A percentile compares a stretch with the other conserved stretches of the same genome.
Conservation (phyloP, 176 grass and related monocot genomes). For the Secale cereale region DNA sequence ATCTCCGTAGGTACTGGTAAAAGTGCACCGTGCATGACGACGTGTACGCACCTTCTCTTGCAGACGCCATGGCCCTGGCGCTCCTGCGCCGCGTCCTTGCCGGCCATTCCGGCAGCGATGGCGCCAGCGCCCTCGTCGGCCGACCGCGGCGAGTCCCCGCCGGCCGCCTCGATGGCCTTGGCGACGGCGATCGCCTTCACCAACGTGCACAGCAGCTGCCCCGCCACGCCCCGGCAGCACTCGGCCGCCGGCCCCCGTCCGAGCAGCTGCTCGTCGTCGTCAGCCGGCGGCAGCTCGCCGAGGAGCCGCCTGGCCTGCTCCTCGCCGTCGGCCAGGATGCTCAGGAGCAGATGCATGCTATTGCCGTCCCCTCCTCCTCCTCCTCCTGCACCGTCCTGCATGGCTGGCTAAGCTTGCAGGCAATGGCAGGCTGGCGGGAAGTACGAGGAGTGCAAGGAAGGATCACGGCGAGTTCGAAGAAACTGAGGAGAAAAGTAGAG, state of each 20-base stretch:
- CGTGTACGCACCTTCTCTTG: constrained; percentile 55
- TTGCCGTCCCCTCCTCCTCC: constrained; percentile 10
- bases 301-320: constrained; percentile 48
- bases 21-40: too few relatives aligned
- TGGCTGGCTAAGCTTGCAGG: neutral
- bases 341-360: constrained; percentile 33
- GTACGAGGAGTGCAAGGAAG: neutral
- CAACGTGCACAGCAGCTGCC: constrained; percentile 37
- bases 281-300: neutral
- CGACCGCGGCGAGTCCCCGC: constrained; percentile 56
- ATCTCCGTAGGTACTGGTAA: too few relatives aligned
- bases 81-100: constrained; percentile 16
- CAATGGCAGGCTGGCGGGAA: neutral
- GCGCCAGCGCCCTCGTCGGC: constrained; percentile 44
- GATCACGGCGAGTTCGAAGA: neutral
- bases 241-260: too few relatives aligned
- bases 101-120: constrained; percentile 11
- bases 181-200: constrained; percentile 36
- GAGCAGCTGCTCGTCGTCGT: neutral
- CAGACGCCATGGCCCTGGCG: constrained; percentile 16
- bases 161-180: constrained; percentile 39
- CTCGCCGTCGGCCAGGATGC: constrained; percentile 51
- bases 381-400: constrained; percentile 25
- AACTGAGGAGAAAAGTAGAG: neutral
- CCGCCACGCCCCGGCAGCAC: neutral